Evolutionary conservation across 768 basidiomycete genomes (phyloP).

Genomic region (Dacryopinax spathularia): DNA sequence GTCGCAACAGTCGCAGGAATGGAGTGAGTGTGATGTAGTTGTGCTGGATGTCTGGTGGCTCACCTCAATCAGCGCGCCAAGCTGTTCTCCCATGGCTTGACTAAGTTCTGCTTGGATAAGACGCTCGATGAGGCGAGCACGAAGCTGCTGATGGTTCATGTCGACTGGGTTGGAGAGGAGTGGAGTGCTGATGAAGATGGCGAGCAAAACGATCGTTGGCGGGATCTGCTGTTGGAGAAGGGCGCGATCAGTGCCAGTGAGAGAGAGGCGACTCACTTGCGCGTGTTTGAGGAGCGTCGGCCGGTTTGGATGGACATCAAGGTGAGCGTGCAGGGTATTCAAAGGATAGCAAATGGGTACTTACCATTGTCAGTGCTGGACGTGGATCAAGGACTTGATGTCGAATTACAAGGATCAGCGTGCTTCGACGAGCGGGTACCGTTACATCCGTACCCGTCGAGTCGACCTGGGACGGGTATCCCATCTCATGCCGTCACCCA

Average conservation of each 20-base stretch:
- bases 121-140: too few relatives aligned
- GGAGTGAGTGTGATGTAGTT: not conserved
- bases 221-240: not conserved
- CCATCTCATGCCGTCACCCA: not conserved
- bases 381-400: not conserved
- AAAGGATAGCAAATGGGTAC: not conserved
- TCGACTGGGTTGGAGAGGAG: not conserved
- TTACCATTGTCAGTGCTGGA: not conserved
- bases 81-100: not conserved
- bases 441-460: not conserved
- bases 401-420: not conserved
- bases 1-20: not conserved
- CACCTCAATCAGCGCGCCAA: not conserved
- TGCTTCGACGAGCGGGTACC: not conserved
- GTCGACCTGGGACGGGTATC: not conserved
- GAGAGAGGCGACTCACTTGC: not conserved
- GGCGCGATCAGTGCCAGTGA: not conserved
- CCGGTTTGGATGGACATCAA: not conserved
- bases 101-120: not conserved
- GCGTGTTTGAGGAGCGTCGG: not conserved
- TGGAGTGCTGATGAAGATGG: not conserved
- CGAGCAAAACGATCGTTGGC: not conserved
- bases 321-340: not conserved
- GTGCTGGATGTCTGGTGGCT: not conserved
- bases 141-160: not conserved